Base-by-base conservation (phyloP, 2,329 filamentous ascomycete species). In the Macroventuria anomochaeta region DNA sequence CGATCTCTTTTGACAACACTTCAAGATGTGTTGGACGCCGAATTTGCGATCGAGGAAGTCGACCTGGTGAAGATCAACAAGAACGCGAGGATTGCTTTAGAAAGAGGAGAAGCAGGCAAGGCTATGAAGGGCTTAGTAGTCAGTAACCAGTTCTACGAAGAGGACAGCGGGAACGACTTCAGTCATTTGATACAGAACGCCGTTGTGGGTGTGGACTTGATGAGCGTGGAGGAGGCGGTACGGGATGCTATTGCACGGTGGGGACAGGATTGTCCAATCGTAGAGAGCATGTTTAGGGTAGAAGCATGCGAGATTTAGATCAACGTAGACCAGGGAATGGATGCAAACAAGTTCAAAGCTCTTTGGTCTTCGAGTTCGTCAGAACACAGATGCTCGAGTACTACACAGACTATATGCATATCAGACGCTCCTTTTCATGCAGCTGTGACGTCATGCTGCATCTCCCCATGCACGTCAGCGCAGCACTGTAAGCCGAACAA, bases 91-190 rank as follows among this genome's bases (percentile, higher is more conserved):
- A 60, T 62, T 20, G 66, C 69, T 13, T 37, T 74, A 25, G 65
- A 66, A 17, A 57, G 50, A 23, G 70, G 71, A 3, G 67, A 72
- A 23, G 28, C 47, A 1, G 55, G 3, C 8, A 68, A 63, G 40
- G 69, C 68, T 1, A 68, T 73, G 58, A 68, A 66, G 34, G 71
- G 72, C 0, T 46, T 74, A 36, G 53, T 62, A 1, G 25, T 73
- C 15, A 65, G 62, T 44, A 64, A 66, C 34, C 70, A 75, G 46
- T 75, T 74, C 29, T 70, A 69, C n/a, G 71, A 72, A 36, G 65
- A 46, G 3, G 63, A 70, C 23, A 59, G 54, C 26, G 64, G 52
- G 20, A 64, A 67, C 15, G 56, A 66, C 29, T 67, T 73, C 20
- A 63, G 61, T 21, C 55, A 56, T 25, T 12, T 67, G 53, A 55